Evolutionary conservation across 2,329 filamentous ascomycete species (phyloP), one percentile per base, ranked within the genome.

Genomic region (Aureobasidium vineae): DNA sequence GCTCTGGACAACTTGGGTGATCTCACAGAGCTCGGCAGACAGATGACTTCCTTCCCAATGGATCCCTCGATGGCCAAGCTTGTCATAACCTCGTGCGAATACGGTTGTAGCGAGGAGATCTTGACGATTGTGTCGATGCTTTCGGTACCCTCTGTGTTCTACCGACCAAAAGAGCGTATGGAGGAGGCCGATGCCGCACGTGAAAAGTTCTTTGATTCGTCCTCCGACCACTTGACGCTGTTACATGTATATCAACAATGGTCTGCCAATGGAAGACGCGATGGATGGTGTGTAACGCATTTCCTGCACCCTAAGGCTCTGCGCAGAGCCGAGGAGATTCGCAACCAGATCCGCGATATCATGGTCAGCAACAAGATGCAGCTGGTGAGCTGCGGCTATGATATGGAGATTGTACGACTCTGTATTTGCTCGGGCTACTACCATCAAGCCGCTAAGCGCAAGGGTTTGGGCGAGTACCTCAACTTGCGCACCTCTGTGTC

Each of bases 341-440:
- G 94, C 66, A 91, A 97, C 73, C 95, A 99, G 78, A 85, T 99
- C 36, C 81, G 89, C 68, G 95, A 98, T 75, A 98, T 99, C 75
- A 95, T 98, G 88, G 88, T 88, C 71, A 89, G 91, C 81, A 92
- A 96, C 77, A 93, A 95, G 76, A 95, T 99, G 92, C 78, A 85
- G 63, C 85, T 98, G 72, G 81, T 87, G 50, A 93, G 90, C 77
- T 97, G 93, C 74, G 95, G 95, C 38, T 98, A 94, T 50, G 96
- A 99, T 79, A 97, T 95, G 90, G 96, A 99, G 76, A 82, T 96
- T 11, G 92, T 98, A 66, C 88, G 95, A 69, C 94, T 95, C 77
- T 98, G 94, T 76, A 97, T 99, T 75, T 99, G 96, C 81, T 92
- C 91, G 0, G 95, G 95, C 15, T 99, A 97, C 81, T 99, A 98